phyloP scores from a whole-genome alignment of 2,329 filamentous ascomycete species.

The Fusarium pseudocircinatum region DNA sequence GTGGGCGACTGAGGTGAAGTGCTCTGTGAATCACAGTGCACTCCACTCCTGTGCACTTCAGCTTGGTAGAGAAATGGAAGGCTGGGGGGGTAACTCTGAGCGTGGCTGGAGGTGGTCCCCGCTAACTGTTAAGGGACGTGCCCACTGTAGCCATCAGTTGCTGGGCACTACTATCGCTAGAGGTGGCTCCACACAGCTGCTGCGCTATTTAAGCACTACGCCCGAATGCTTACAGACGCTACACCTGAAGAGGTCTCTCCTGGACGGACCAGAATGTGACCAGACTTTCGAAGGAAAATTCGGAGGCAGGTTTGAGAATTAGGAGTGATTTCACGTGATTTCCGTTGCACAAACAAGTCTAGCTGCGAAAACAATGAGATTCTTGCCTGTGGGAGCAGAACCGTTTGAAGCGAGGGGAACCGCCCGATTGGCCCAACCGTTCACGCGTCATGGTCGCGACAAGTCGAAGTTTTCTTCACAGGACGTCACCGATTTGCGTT shows the following conservation, averaged over 20 bases:
- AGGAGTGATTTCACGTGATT: constrained; percentile 31
- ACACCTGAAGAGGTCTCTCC: constrained; percentile 16
- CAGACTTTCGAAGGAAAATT: constrained; percentile 9
- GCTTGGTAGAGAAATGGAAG: constrained; percentile 36
- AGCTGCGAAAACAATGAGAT: constrained; percentile 6
- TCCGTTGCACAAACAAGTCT: background rate
- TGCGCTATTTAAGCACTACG: constrained; percentile 31
- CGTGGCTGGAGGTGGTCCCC: constrained; percentile 45
- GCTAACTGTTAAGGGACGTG: constrained; percentile 40
- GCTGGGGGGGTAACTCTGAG: constrained; percentile 43
- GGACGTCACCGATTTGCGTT: constrained; percentile 8
- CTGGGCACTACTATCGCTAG: constrained; percentile 22
- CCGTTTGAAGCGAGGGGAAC: constrained; percentile 29
- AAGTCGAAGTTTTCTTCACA: constrained; percentile 15
- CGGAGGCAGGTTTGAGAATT: constrained; percentile 7
- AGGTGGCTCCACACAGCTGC: constrained; percentile 12
- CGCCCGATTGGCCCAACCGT: constrained; percentile 34
- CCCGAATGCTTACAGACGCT: constrained; percentile 16
- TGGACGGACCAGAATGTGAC: background rate
- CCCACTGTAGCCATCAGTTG: constrained; percentile 27
- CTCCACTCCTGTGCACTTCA: background rate
- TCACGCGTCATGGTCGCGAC: constrained; percentile 44
- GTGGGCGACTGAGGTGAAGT: constrained; percentile 3
- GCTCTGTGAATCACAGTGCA: constrained; percentile 23
- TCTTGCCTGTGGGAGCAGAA: background rate